Evolutionary conservation across 1,284 basidiomycete genomes (phyloP).

Genomic region (Ustilago xerochloae): DNA sequence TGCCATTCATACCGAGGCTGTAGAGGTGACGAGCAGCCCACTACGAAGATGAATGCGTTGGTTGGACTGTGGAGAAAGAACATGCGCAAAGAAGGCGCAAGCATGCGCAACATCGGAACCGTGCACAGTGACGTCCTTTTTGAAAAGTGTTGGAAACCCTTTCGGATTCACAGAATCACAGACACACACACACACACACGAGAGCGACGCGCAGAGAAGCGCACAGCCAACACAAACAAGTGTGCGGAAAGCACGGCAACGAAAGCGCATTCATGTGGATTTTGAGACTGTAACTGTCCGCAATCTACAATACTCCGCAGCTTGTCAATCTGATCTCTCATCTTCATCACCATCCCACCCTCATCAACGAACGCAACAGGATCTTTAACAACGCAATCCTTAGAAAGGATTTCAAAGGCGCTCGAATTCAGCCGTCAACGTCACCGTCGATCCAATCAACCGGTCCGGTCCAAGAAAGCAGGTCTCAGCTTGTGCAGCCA

Average conservation of each 20-base stretch:
- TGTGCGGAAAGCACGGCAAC: not conserved
- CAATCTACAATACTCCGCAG: slow-evolving; percentile 1
- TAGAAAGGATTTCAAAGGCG: not conserved
- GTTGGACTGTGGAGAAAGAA: too few relatives aligned
- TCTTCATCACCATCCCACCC: not conserved
- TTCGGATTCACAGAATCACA: not conserved
- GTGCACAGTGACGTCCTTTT: slow-evolving; percentile 23
- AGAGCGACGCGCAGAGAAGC: not conserved
- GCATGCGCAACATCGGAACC: slow-evolving; percentile 19
- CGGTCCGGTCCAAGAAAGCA: too few relatives aligned
- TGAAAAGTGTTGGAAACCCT: not conserved
- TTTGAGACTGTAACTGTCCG: not conserved
- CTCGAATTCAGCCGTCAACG: not conserved
- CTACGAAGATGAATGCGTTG: too few relatives aligned
- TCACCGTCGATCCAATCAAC: not conserved
- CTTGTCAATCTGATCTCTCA: not conserved
- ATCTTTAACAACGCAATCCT: not conserved
- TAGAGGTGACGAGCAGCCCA: too few relatives aligned
- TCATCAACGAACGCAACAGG: not conserved
- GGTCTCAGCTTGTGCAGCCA: not conserved
- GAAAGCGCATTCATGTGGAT: not conserved
- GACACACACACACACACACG: not conserved
- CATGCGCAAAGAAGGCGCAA: not conserved
- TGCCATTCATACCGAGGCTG: not conserved
- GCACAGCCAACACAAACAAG: not conserved